Base-by-base conservation (phyloP, 495 filamentous ascomycete species). In the Hypoxylon lienhwacheense region DNA sequence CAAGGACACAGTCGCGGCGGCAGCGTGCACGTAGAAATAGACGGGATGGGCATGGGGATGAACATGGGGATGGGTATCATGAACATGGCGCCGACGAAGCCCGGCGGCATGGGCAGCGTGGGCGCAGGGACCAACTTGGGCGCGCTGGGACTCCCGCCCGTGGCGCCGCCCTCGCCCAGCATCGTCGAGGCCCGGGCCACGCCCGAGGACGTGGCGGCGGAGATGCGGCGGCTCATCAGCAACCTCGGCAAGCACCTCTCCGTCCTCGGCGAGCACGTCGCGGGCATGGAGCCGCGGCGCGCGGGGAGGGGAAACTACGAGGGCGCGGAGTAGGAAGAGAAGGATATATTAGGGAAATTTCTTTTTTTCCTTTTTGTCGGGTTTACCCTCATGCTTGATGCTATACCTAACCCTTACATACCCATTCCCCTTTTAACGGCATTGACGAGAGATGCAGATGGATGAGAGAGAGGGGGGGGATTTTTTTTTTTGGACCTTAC, bases 151-250 rank as follows among this genome's bases (percentile, higher is more conserved):
- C 67, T 77, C 2, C 70, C 73, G 0, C 59, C 74, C 0, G 70
- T 75, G 0, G 67, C 65, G 7, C 71, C 72, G 15, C 77, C 81
- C 34, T 70, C 74, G 25, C 56, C 68, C 14, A 74, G 70, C n/a
- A 77, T 79, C 22, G 66, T 85, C 60, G 70, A 74, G 44, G 78
- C 79, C 7, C 64, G 75, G 24, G 80, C 78, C 7, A 74, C 72
- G 7, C 61, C 69, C 0, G 70, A 72, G 10, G 70, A 82, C 47
- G 69, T 85, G 55, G 58, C 69, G n/a, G 72, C 75, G 4, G 83
- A 86, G 68, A 60, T 85, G 45, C 70, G 73, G 44, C 64, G 81
- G 4, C 60, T 83, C 31, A 59, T 85, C 22, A 75, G 68, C 5
- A 77, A 71, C 33, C 67, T 83, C 7, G 65, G 69, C 15, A 73